Evolutionary conservation across 2,329 filamentous ascomycete species (phyloP).

Genomic region (Westerdykella sp.): DNA sequence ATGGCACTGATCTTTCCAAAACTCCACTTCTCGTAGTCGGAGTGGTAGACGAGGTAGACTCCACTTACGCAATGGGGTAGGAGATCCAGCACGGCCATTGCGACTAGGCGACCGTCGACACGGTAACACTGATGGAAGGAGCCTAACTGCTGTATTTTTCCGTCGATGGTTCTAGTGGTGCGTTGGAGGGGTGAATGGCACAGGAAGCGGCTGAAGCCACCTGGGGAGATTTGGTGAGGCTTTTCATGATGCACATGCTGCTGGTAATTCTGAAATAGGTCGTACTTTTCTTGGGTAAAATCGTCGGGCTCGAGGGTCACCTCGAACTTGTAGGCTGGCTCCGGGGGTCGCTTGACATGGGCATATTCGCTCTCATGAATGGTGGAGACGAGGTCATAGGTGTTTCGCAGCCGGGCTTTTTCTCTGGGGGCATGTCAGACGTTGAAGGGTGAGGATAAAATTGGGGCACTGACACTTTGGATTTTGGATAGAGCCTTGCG

Average conservation of each 20-base stretch:
- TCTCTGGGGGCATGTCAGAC: conserved; percentile 33
- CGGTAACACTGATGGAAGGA: conserved; percentile 80
- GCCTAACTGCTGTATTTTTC: conserved; percentile 56
- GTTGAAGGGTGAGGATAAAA: background rate
- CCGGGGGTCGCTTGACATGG: conserved; percentile 51
- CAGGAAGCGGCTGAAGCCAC: conserved; percentile 65
- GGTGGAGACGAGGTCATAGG: conserved; percentile 60
- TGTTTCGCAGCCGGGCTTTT: conserved; percentile 57
- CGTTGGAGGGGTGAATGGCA: conserved; percentile 61
- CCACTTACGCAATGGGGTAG: conserved; percentile 71
- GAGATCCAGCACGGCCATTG: conserved; percentile 70
- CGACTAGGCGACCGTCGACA: conserved; percentile 67
- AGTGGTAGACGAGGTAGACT: conserved; percentile 78
- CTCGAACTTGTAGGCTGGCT: conserved; percentile 60
- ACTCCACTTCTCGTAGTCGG: conserved; percentile 61
- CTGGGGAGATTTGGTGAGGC: conserved; percentile 51
- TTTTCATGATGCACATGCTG: conserved; percentile 63
- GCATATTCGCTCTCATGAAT: conserved; percentile 63
- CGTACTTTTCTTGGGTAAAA: conserved; percentile 71
- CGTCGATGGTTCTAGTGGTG: conserved; percentile 38
- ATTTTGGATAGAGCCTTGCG: conserved; percentile 58
- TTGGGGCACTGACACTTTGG: conserved; percentile 53
- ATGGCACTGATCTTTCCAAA: conserved; percentile 73
- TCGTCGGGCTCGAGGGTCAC: conserved; percentile 64
- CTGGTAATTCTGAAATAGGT: conserved; percentile 70